phyloP scores from a whole-genome alignment of 208 protist species.

The Trichomonas gallinae region DNA sequence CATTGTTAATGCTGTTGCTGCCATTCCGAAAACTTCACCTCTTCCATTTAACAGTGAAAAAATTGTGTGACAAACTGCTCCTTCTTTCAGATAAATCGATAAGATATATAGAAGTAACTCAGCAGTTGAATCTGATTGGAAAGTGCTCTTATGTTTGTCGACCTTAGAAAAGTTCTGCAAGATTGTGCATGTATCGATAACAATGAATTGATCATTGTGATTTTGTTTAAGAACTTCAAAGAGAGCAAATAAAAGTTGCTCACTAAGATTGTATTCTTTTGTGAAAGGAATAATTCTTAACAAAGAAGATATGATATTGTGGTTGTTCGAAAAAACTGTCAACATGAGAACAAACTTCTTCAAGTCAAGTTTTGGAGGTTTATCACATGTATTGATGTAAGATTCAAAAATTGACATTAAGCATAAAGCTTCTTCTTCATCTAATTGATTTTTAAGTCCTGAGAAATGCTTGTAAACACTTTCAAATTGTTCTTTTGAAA shows the following conservation, averaged over 20 bases:
- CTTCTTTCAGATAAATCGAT: neutral
- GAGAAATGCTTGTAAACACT: neutral
- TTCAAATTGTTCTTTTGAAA: neutral
- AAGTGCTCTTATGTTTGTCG: neutral
- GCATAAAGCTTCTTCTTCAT: neutral
- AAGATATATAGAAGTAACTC: neutral
- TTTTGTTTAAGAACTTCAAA: neutral
- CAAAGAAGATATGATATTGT: neutral
- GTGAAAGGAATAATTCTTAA: neutral
- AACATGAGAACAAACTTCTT: neutral
- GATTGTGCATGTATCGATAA: neutral
- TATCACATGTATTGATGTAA: neutral
- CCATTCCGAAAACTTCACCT: neutral
- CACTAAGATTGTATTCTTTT: neutral
- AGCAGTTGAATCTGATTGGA: neutral
- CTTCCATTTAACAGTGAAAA: neutral
- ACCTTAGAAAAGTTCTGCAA: neutral
- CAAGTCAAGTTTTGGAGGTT: neutral
- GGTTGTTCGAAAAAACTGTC: neutral
- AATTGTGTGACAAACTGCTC: neutral
- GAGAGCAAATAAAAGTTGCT: neutral
- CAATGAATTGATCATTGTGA: neutral
- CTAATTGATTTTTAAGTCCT: neutral
- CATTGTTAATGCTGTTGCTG: neutral
- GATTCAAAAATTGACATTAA: neutral